Conservation (phyloP, 306 rosid species). For the Vicia sativa region DNA sequence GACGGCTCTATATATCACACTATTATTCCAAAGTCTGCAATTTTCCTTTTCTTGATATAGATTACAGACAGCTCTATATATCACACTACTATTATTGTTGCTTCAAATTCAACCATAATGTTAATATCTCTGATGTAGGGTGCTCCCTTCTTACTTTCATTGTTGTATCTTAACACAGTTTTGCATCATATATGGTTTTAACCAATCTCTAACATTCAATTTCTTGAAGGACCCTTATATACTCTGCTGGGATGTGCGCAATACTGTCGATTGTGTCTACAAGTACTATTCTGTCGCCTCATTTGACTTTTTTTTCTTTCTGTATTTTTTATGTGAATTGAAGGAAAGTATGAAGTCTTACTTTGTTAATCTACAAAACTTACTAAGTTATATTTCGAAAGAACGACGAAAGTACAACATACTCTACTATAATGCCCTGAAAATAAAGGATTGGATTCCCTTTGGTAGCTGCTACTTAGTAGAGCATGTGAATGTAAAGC, state of each 20-base stretch:
- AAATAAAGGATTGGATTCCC: constrained; percentile 29
- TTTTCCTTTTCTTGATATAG: too few species aligned
- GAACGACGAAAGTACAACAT: constrained; percentile 16
- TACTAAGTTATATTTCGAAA: constrained; percentile 18
- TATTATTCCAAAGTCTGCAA: background rate
- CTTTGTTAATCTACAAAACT: constrained; percentile 1
- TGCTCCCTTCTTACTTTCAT: background rate
- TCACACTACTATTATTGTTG: constrained; percentile 11
- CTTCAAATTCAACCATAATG: constrained; percentile 19
- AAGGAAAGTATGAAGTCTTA: constrained; percentile 3
- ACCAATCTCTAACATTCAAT: constrained; percentile 35
- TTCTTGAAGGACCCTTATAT: constrained; percentile 89
- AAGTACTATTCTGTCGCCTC: constrained; percentile 54
- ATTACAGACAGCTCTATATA: constrained; percentile 6
- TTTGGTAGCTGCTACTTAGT: constrained; percentile 18
- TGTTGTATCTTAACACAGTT: constrained; percentile 14
- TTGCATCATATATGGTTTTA: constrained; percentile 27
- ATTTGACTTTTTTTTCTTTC: constrained; percentile 17
- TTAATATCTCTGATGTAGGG: constrained; percentile 3
- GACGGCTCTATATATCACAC: too few species aligned
- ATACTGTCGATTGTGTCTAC: constrained; percentile 87
- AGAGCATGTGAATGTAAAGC: constrained; percentile 26
- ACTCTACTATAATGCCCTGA: constrained; percentile 1
- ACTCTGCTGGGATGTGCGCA: constrained; percentile 97
- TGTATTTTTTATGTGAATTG: constrained; percentile 25